These are phyloP conservation scores for Naganishia vaughanmartiniae DNA, from an alignment of 768 basidiomycete genomes.

Conservation along the genomic window DNA sequence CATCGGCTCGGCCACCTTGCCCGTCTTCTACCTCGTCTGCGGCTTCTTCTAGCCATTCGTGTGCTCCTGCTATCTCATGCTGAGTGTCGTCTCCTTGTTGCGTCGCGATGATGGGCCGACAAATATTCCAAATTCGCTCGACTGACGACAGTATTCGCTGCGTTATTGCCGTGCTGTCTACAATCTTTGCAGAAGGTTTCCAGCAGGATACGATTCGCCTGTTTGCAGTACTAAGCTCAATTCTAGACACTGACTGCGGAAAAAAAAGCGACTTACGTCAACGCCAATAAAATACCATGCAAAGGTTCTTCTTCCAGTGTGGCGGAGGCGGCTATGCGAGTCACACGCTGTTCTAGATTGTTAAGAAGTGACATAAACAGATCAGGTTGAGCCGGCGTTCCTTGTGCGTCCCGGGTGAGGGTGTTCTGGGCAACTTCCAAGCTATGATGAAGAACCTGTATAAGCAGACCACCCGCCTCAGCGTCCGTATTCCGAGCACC, in stretches of 20 bases:
- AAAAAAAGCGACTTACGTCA: slow-evolving; percentile 35
- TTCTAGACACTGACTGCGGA: neutral
- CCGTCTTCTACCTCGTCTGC: slow-evolving; percentile 32
- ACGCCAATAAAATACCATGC: slow-evolving; percentile 44
- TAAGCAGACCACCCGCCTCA: slow-evolving; percentile 46
- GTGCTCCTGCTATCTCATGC: slow-evolving; percentile 50
- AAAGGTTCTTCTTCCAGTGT: slow-evolving; percentile 42
- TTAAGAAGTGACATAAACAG: neutral
- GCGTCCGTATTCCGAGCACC: slow-evolving; percentile 48
- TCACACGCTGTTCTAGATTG: slow-evolving; percentile 32
- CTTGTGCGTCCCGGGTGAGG: neutral
- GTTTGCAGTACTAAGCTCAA: neutral
- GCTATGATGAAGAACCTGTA: slow-evolving; percentile 36
- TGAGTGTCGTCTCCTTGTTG: slow-evolving; percentile 31
- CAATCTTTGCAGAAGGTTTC: neutral
- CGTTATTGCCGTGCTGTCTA: neutral
- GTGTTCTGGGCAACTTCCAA: neutral
- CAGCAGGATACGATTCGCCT: slow-evolving; percentile 24
- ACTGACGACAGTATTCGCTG: slow-evolving; percentile 15
- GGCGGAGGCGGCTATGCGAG: slow-evolving; percentile 32
- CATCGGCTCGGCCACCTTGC: slow-evolving; percentile 30
- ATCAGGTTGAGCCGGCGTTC: neutral
- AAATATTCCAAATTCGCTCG: slow-evolving; percentile 26
- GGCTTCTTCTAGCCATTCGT: slow-evolving; percentile 37
- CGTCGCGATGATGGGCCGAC: slow-evolving; percentile 14